Base-by-base conservation (phyloP, 1,139 yeast genomes). In the Geotrichum citri-aurantii region DNA sequence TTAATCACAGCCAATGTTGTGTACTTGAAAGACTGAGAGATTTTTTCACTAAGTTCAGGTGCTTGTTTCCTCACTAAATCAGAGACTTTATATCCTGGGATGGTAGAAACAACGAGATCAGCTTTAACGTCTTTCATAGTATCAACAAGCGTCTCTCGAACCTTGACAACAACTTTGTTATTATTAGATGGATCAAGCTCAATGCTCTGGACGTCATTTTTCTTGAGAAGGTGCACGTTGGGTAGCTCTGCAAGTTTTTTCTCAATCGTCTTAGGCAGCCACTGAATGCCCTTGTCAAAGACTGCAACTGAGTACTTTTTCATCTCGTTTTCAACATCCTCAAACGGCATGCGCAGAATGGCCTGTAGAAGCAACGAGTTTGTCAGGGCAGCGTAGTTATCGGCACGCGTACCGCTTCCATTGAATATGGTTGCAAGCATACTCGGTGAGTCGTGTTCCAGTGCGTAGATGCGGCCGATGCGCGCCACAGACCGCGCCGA, bases 401-500 rank as follows among this genome's bases (percentile, higher is more conserved):
- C 73, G 11, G 71, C 60, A 33, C 64, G 59, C 6, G 68, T 60
- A 8, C 68, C 62, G 31, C 68, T 64, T 10, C 75, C 73, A 5
- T 71, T 66, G 7, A 76, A 50, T 54, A 72, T 65, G 1, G 79
- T 75, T 57, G 76, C 79, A 0, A 82, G 65, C 2, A 88, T 61
- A 31, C 72, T 71, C 1, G 91, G 84, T 0, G 91, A 89, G 62
- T 82, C 74, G 7, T 74, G 68, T 69, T 89, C 97, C 57, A 82
- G 71, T 24, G 79, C 74, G 55, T 79, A 81, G 62, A 89, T 67
- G 14, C 73, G 63, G 57, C 66, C 68, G 48, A 73, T 63, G 19
- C 74, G 60, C 0, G 73, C 66, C 19, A 86, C 79, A 1, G 87
- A 77, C 24, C 80, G 75, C 0, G 87, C 83, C 72, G 96, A 88